A percentile compares a stretch with the other conserved stretches of the same genome.
phyloP scores from a whole-genome alignment of 2,329 filamentous ascomycete species.

The Lecanoromycetidae sp. region DNA sequence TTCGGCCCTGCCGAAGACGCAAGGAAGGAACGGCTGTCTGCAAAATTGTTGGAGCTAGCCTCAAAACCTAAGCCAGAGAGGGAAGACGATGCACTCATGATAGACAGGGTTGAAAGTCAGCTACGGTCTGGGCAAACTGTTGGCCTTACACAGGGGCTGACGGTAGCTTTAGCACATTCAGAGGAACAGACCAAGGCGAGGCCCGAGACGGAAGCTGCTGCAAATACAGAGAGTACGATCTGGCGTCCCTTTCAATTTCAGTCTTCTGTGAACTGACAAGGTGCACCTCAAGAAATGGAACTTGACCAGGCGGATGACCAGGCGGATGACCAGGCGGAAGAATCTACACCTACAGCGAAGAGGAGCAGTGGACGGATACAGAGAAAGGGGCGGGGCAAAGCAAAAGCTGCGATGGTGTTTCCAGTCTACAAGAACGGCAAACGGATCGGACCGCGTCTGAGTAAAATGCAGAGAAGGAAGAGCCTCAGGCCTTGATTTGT shows the following conservation, averaged over 20 bases:
- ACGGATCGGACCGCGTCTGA: conserved; percentile 17
- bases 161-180: neutral
- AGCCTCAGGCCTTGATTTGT: conserved; percentile 5
- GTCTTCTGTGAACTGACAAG: neutral
- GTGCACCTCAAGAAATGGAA: conserved; percentile 25
- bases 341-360: conserved; percentile 1
- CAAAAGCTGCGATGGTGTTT: conserved; percentile 31
- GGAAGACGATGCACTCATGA: conserved; percentile 14
- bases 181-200: neutral
- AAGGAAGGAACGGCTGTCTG: conserved; percentile 69
- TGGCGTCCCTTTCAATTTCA: too few species aligned
- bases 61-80: conserved; percentile 36
- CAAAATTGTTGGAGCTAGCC: conserved; percentile 71
- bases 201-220: neutral
- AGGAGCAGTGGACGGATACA: conserved; percentile 27
- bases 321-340: conserved; percentile 23
- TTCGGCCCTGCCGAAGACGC: conserved; percentile 74
- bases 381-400: conserved; percentile 28
- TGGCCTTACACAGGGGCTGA: neutral
- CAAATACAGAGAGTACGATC: neutral
- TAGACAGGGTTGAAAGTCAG: conserved; percentile 10
- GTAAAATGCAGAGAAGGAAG: conserved; percentile 4
- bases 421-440: conserved; percentile 24
- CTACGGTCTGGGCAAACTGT: too few species aligned
- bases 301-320: conserved; percentile 24